These are phyloP conservation scores for Euphorbia lathyris DNA, from an alignment of 345 rosid species.

Conservation along the genomic window DNA sequence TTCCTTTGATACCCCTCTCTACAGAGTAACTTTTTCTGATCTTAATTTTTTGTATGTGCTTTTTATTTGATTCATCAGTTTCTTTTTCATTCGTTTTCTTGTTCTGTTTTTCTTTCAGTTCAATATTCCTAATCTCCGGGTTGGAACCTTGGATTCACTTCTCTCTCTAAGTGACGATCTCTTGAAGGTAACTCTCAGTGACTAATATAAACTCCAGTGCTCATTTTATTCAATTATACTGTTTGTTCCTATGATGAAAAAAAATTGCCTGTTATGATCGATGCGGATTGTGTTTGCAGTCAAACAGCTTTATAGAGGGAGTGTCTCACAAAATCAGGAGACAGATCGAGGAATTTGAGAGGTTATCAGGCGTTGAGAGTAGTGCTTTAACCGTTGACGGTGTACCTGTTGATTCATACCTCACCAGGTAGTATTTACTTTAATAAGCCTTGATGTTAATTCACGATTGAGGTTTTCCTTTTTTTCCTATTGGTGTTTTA, in stretches of 20 bases:
- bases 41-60: neutral
- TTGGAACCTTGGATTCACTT: slow-evolving; percentile 95
- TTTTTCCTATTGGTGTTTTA: too few species aligned
- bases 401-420: slow-evolving; percentile 93
- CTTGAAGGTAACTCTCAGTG: slow-evolving; percentile 63
- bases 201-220: neutral
- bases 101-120: slow-evolving; percentile 79
- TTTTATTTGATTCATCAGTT: neutral
- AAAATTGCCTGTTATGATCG: neutral
- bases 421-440: slow-evolving; percentile 78
- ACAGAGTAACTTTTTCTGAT: slow-evolving; percentile 53
- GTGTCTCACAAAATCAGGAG: slow-evolving; percentile 94
- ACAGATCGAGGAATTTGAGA: slow-evolving; percentile 97
- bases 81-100: slow-evolving; percentile 3
- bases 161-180: slow-evolving; percentile 96
- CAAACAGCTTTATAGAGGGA: slow-evolving; percentile 86
- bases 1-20: slow-evolving; percentile 95
- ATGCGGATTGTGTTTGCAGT: slow-evolving; percentile 43
- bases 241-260: too few species aligned
- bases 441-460: slow-evolving; percentile 12
- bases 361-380: slow-evolving; percentile 77
- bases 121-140: slow-evolving; percentile 93
- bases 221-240: neutral
- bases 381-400: slow-evolving; percentile 89
- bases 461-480: too few species aligned